Conservation (phyloP, 1,284 basidiomycete species). For the Phellopilus nigrolimitatus region DNA sequence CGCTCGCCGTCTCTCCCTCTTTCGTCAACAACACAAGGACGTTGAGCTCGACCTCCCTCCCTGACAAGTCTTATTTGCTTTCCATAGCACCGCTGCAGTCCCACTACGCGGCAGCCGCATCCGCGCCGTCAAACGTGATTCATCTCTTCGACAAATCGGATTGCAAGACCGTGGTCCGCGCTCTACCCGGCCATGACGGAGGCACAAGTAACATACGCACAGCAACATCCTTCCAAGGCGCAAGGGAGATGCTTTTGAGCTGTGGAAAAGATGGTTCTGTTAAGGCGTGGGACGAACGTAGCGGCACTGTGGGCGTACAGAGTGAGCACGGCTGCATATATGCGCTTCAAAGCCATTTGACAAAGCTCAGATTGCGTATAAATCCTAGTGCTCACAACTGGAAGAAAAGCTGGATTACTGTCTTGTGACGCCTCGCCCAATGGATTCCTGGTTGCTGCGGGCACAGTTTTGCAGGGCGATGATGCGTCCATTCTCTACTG, state of each 20-base stretch:
- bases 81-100: conserved; percentile 43
- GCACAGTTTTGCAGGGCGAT: conserved; percentile 63
- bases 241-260: conserved; percentile 42
- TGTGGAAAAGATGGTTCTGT: conserved; percentile 62
- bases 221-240: conserved; percentile 32
- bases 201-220: conserved; percentile 49
- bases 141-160: conserved; percentile 55
- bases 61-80: conserved; percentile 51
- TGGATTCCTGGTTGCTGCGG: conserved; percentile 63
- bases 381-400: conserved; percentile 42
- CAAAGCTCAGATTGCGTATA: conserved; percentile 37
- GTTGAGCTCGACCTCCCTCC: conserved; percentile 31
- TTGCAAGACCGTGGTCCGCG: conserved; percentile 37
- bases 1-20: conserved; percentile 13
- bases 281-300: conserved; percentile 66
- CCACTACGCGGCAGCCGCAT: conserved; percentile 54
- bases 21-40: conserved; percentile 13
- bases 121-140: conserved; percentile 51
- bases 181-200: conserved; percentile 48
- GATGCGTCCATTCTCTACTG: conserved; percentile 72
- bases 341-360: conserved; percentile 29
- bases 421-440: conserved; percentile 66
- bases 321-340: conserved; percentile 41
- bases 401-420: conserved; percentile 44
- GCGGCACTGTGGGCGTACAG: conserved; percentile 46